Evolutionary conservation across 495 filamentous ascomycete genomes (phyloP).

Genomic region (Neurospora sp.): DNA sequence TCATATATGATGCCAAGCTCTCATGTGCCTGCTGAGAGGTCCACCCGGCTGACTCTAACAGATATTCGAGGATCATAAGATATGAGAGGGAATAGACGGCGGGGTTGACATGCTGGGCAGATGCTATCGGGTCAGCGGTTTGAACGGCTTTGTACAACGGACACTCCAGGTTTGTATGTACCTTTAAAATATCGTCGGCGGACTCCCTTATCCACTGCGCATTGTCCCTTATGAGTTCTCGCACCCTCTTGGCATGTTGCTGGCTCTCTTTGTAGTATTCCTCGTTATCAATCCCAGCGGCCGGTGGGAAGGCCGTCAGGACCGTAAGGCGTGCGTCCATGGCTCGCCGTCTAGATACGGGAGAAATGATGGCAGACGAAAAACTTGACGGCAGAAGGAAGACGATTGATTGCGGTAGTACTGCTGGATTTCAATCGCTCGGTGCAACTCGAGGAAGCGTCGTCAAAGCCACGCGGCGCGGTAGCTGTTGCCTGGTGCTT

Average conservation of each 20-base stretch:
- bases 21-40: conserved; percentile 10
- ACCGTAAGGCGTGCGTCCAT: conserved; percentile 30
- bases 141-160: neutral
- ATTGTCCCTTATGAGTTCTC: conserved; percentile 22
- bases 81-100: conserved; percentile 34
- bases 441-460: neutral
- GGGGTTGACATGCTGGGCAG: conserved; percentile 26
- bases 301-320: conserved; percentile 32
- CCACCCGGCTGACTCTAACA: conserved; percentile 11
- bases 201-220: conserved; percentile 6
- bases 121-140: conserved; percentile 3
- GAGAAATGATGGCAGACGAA: neutral
- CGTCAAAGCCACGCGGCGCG: neutral
- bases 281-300: conserved; percentile 9
- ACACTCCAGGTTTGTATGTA: conserved; percentile 3
- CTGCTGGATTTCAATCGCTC: neutral
- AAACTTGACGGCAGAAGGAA: neutral
- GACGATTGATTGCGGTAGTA: neutral
- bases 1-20: conserved; percentile 22
- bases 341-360: neutral
- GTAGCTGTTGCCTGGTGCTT: neutral
- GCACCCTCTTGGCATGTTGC: conserved; percentile 23
- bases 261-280: conserved; percentile 19
- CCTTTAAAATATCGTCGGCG: conserved; percentile 23
- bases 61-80: conserved; percentile 25